A percentile compares a stretch with the other conserved stretches of the same genome.
These are phyloP conservation scores for Aureobasidium mangrovei DNA, from an alignment of 2,329 filamentous ascomycete genomes.

Conservation along the genomic window DNA sequence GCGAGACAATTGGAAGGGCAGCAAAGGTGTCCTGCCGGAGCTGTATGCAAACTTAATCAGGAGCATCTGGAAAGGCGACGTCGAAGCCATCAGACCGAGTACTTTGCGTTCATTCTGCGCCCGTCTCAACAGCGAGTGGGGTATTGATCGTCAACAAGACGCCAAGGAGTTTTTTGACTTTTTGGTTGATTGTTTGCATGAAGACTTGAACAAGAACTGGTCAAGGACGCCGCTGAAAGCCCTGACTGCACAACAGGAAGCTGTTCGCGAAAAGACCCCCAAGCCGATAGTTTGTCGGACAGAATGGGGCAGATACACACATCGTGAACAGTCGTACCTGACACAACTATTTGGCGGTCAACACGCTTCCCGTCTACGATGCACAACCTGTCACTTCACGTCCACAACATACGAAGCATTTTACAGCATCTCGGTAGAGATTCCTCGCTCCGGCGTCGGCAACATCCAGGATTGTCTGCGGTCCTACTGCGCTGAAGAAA, in stretches of 20 bases:
- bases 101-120: constrained; percentile 53
- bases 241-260: constrained; percentile 52
- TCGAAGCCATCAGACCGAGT: constrained; percentile 36
- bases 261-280: constrained; percentile 51
- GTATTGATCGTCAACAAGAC: constrained; percentile 73
- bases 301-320: constrained; percentile 65
- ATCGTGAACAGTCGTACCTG: constrained; percentile 65
- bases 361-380: constrained; percentile 53
- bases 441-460: constrained; percentile 50
- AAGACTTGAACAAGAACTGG: constrained; percentile 71
- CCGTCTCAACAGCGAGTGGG: constrained; percentile 58
- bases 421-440: constrained; percentile 62
- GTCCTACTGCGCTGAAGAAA: constrained; percentile 61
- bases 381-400: constrained; percentile 52
- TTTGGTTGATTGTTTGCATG: constrained; percentile 69
- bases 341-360: constrained; percentile 71
- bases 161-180: constrained; percentile 85
- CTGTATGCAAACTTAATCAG: constrained; percentile 53
- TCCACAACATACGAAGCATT: constrained; percentile 62
- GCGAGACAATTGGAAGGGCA: constrained; percentile 56
- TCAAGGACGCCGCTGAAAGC: constrained; percentile 48
- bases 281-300: constrained; percentile 58
- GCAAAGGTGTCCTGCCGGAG: constrained; percentile 52
- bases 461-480: constrained; percentile 61
- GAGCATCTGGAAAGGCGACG: constrained; percentile 54